Evolutionary conservation across 2,329 filamentous ascomycete species (phyloP), one percentile per base, ranked within the genome.

Genomic region (Sporothrix phasma): DNA sequence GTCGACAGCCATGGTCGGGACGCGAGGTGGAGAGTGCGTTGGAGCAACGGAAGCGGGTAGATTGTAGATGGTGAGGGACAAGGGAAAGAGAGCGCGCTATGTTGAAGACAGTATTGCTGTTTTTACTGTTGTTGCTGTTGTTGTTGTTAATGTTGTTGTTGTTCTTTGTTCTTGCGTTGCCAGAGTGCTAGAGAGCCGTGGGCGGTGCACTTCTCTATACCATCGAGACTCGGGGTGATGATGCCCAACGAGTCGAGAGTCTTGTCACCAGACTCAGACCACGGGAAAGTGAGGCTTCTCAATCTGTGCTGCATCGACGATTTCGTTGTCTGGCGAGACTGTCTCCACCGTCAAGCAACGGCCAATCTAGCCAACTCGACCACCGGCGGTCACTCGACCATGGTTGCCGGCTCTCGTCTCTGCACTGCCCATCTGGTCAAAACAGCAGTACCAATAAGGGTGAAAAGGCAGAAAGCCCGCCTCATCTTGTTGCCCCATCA

Each of bases 1-100:
- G 8, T 66, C 56, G 31, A 63, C 39, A 11, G 61, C 59, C 64
- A 67, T 66, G 29, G 13, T 46, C 31, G 26, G 29, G 41, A 15
- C n/a, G n/a, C n/a, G n/a, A n/a, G n/a, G n/a, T n/a, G n/a, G n/a
- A n/a, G n/a, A n/a, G n/a, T n/a, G n/a, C n/a, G n/a, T n/a, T n/a
- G 34, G 24, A 46, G 19, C 5, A 15, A 15, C n/a, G 8, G 5
- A 3, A 49, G n/a, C 19, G 10, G 29, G 15, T 13, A 31, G 17
- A 43, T 8, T 19, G 19, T 19, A 37, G 31, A 3, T 10, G 19
- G 19, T 4, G 2, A 15, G 4, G 11, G 26, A 5, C 5, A 11
- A 10, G 39, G 34, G 19, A 15, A 56, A n/a, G n/a, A 54, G 43
- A n/a, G 26, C 8, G 49, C 26, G 34, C 49, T 19, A 53, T 22